Evolutionary conservation across 2,329 filamentous ascomycete genomes (phyloP).

Genomic region (Botryotinia narcissicola): DNA sequence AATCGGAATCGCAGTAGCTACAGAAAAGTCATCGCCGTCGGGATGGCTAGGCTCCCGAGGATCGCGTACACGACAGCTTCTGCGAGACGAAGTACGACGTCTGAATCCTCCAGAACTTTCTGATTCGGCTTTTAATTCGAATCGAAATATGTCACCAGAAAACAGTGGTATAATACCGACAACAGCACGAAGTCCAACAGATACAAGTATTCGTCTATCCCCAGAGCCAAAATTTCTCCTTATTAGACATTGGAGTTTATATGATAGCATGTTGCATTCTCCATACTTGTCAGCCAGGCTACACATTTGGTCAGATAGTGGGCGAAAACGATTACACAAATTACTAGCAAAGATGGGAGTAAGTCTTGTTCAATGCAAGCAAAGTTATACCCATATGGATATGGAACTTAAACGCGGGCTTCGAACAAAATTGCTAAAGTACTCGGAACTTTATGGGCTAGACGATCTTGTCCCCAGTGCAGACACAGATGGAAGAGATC

Average conservation of each 20-base stretch:
- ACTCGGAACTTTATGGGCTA: constrained; percentile 88
- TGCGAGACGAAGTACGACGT: constrained; percentile 90
- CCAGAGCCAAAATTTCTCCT: constrained; percentile 92
- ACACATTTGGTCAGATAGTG: constrained; percentile 91
- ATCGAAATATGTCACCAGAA: constrained; percentile 62
- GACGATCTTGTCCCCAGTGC: constrained; percentile 86
- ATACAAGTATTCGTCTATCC: constrained; percentile 86
- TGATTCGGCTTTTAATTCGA: constrained; percentile 54
- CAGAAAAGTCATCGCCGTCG: constrained; percentile 55
- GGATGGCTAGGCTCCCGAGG: constrained; percentile 83
- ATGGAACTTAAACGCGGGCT: constrained; percentile 91
- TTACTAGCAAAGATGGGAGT: constrained; percentile 98
- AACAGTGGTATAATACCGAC: constrained; percentile 82
- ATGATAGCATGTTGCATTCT: constrained; percentile 97
- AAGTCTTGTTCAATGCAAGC: constrained; percentile 87
- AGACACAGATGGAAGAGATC: constrained; percentile 66
- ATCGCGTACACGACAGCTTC: constrained; percentile 76
- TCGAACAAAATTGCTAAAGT: constrained; percentile 81
- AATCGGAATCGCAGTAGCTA: constrained; percentile 67
- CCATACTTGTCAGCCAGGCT: constrained; percentile 89
- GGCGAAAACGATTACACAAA: constrained; percentile 86
- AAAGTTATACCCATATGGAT: constrained; percentile 97
- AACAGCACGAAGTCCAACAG: constrained; percentile 81
- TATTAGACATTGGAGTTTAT: constrained; percentile 93
- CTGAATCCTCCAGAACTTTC: constrained; percentile 74